These are phyloP conservation scores for Leishmania guyanensis DNA, from an alignment of 208 protist genomes.

Conservation along the genomic window DNA sequence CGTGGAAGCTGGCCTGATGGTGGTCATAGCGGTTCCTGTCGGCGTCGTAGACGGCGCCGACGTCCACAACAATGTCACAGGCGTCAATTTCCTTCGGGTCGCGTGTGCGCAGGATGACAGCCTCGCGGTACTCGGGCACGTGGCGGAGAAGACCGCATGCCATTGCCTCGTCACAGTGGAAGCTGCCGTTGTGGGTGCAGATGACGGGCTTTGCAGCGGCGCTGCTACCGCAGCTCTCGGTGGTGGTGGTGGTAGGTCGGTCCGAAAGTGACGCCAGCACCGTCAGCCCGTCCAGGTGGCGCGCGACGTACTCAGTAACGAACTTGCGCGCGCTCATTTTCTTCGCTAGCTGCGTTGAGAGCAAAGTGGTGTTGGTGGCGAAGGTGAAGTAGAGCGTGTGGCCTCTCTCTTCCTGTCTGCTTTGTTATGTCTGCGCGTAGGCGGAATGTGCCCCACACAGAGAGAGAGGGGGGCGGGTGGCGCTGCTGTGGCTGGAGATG, in stretches of 20 bases:
- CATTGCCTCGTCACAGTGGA: constrained; percentile 97
- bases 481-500: neutral
- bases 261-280: constrained; percentile 43
- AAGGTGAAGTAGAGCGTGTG: neutral
- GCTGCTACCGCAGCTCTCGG: neutral
- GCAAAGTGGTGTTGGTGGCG: neutral
- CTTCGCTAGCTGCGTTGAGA: neutral
- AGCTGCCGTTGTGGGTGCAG: constrained; percentile 93
- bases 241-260: constrained; percentile 18
- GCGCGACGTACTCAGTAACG: constrained; percentile 63
- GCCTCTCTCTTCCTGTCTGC: neutral
- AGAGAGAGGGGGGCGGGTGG: too few relatives aligned
- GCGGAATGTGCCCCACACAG: neutral
- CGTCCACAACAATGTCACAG: constrained; percentile 94
- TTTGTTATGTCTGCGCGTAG: neutral
- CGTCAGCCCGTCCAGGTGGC: constrained; percentile 54
- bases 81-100: constrained; percentile 72
- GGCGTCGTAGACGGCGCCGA: constrained; percentile 94
- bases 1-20: constrained; percentile 95
- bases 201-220: constrained; percentile 52
- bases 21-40: constrained; percentile 92
- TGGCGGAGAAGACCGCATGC: constrained; percentile 90
- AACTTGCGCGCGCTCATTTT: constrained; percentile 45
- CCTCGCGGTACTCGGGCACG: constrained; percentile 52
- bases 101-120: constrained; percentile 85